Evolutionary conservation across 73 alveolate species (phyloP), one percentile per base, ranked within the genome.

Genomic region (Paramecium bursaria): DNA sequence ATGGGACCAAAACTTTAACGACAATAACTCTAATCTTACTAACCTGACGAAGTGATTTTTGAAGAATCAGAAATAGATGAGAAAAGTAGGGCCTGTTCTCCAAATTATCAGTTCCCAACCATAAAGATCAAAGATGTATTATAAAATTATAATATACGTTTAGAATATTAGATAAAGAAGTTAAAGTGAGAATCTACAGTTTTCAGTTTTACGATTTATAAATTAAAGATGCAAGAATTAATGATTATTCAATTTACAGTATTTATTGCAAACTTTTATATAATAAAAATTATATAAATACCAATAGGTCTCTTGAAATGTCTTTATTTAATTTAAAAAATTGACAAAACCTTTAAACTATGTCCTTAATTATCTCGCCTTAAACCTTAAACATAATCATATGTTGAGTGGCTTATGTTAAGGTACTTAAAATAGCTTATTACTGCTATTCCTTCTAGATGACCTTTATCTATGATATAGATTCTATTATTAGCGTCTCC

Each of bases 271-370:
- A 11, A 11, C 49, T 39, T 7, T 7, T 39, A 39, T 7, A 11
- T 39, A 7, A 39, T 7, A 7, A 7, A 39, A 7, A 39, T 39
- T 7, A 7, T 7, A 39, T 39, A 39, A 5, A 39, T 39, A 7
- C 5, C 11, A 67, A 39, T 26, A 67, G 39, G 11, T 67, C 82
- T 11, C 19, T 33, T 15, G 82, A 42, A 14, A 67, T 67, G 5
- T 31, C 82, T 39, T 67, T 33, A 47, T 39, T 67, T n/a, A 67
- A 35, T 67, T 67, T 67, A 67, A 67, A 67, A 67, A 39, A 67
- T 67, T 5, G 44, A 42, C 57, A 67, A 67, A 67, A 67, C 39
- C 44, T 67, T 42, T 33, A 2, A 14, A 67, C 82, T 1, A 67
- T 67, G 22, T 67, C 82, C 21, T 47, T 67, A 19, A 67, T 57